These are phyloP conservation scores for Dipteronia dyeriana DNA, from an alignment of 345 rosid species.

Conservation along the genomic window DNA sequence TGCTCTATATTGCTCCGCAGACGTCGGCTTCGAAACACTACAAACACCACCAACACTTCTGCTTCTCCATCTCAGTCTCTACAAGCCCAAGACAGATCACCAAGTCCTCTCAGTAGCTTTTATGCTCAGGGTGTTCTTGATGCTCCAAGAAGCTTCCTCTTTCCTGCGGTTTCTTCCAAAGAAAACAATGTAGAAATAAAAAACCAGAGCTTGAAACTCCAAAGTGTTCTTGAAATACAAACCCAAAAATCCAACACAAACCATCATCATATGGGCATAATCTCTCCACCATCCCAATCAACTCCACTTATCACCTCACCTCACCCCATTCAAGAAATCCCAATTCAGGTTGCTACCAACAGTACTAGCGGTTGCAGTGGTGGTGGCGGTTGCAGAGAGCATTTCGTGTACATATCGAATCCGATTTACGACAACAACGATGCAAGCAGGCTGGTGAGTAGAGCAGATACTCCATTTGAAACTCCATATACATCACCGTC, in stretches of 20 bases:
- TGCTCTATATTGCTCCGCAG: constrained; percentile 71
- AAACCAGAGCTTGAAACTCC: constrained; percentile 22
- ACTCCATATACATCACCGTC: constrained; percentile 88
- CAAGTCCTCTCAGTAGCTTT: constrained; percentile 46
- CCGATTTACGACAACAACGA: constrained; percentile 75
- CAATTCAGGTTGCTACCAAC: constrained; percentile 11
- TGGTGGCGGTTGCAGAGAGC: constrained; percentile 24
- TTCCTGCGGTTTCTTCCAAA: constrained; percentile 35
- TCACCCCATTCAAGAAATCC: constrained; percentile 33
- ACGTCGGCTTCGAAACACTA: constrained; percentile 31
- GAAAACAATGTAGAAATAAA: constrained; percentile 18
- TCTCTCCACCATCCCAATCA: constrained; percentile 33
- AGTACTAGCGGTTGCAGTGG: not conserved
- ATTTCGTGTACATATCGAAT: constrained; percentile 76
- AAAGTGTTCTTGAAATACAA: constrained; percentile 24
- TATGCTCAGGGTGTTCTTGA: constrained; percentile 68
- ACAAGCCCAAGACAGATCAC: constrained; percentile 20
- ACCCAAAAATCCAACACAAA: constrained; percentile 29
- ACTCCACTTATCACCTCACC: constrained; percentile 25
- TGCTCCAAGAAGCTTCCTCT: constrained; percentile 58
- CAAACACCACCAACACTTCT: constrained; percentile 20
- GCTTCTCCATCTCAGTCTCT: constrained; percentile 29
- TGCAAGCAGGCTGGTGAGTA: constrained; percentile 23
- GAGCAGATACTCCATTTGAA: constrained; percentile 64
- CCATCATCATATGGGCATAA: constrained; percentile 38